Evolutionary conservation across 129 eudicot genomes (phyloP).

Genomic region (Pseudognaphalium luteoalbum): DNA sequence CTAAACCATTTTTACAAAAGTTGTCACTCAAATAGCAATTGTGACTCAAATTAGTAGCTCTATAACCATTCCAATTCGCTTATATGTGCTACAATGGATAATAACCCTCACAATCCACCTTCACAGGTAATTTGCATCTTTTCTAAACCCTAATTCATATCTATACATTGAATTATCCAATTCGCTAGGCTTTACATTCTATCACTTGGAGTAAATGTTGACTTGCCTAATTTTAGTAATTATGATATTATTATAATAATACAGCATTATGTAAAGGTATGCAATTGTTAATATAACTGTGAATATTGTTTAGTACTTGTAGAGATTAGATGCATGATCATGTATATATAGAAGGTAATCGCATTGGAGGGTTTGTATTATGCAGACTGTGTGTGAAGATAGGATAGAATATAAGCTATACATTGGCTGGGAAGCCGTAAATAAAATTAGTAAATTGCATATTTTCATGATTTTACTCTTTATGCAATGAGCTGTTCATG

Average conservation of each 20-base stretch:
- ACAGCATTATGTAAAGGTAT: too few species aligned
- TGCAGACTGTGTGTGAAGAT: not conserved
- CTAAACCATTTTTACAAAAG: too few species aligned
- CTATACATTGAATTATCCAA: not conserved
- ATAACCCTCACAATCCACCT: conserved; percentile 55
- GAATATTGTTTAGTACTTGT: not conserved
- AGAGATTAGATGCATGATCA: not conserved
- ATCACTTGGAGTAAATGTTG: not conserved
- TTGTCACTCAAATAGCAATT: too few species aligned
- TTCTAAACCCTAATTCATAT: conserved; percentile 22
- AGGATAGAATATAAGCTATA: not conserved
- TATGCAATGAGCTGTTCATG: not conserved
- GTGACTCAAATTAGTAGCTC: too few species aligned
- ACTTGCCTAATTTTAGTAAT: not conserved
- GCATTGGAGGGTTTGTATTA: not conserved
- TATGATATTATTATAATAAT: too few species aligned
- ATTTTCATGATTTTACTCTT: not conserved
- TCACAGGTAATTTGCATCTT: conserved; percentile 48
- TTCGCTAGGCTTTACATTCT: conserved; percentile 28
- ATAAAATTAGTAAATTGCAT: not conserved
- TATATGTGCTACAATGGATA: conserved; percentile 48
- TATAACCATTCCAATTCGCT: too few species aligned
- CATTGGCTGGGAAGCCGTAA: not conserved
- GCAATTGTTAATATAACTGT: not conserved
- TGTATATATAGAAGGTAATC: not conserved